Conservation (phyloP, 2,329 filamentous ascomycete species). For the Trichoderma sp. region DNA sequence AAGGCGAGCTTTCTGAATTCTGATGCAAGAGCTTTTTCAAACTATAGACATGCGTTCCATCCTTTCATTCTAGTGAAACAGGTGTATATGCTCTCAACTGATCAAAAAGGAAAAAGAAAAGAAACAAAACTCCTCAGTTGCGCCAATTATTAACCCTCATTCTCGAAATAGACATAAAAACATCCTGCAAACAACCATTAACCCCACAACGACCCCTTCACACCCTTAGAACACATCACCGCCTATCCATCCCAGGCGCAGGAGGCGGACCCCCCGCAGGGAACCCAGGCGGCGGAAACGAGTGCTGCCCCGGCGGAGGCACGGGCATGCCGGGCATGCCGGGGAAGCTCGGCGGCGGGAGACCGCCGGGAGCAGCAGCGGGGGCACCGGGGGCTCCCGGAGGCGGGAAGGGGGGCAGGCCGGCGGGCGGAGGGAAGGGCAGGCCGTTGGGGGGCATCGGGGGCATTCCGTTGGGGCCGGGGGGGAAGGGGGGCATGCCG, state of each 20-base stretch:
- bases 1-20: background rate
- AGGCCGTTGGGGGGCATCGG: constrained; percentile 43
- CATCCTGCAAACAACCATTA: background rate
- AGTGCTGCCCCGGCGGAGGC: constrained; percentile 44
- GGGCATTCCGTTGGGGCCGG: constrained; percentile 42
- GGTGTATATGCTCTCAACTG: constrained; percentile 10
- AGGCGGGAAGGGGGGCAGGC: constrained; percentile 32
- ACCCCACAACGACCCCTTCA: background rate
- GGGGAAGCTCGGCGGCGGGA: constrained; percentile 38
- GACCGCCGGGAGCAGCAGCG: constrained; percentile 13
- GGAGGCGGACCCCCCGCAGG: constrained; percentile 41
- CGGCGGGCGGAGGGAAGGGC: constrained; percentile 48
- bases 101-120: background rate
- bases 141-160: constrained; percentile 32
- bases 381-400: constrained; percentile 36
- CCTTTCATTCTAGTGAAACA: constrained; percentile 1
- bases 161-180: background rate
- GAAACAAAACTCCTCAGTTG: constrained; percentile 40
- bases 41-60: background rate
- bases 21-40: background rate
- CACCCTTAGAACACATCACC: constrained; percentile 32
- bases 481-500: constrained; percentile 50
- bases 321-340: constrained; percentile 43
- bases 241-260: constrained; percentile 46
- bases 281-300: constrained; percentile 46